phyloP scores from a whole-genome alignment of 2,329 filamentous ascomycete genomes.

The Epichloe gansuensis region DNA sequence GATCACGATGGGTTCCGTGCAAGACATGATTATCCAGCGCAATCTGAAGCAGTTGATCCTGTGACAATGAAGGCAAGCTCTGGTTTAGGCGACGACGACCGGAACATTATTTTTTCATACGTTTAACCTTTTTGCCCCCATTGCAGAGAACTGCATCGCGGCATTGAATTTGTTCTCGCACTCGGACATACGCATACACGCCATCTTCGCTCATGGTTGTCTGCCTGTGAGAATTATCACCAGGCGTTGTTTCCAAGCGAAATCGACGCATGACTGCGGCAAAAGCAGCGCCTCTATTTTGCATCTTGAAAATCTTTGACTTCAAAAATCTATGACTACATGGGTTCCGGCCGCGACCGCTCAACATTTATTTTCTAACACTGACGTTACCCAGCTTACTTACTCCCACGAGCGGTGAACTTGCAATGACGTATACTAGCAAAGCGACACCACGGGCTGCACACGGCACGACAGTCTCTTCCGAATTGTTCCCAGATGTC shows the following conservation, averaged over 20 bases:
- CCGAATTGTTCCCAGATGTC: neutral
- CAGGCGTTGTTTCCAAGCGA: neutral
- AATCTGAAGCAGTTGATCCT: constrained; percentile 66
- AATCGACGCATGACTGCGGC: neutral
- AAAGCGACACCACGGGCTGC: neutral
- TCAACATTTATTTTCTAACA: neutral
- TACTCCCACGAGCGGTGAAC: neutral
- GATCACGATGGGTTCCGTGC: constrained; percentile 75
- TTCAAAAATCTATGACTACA: constrained; percentile 5
- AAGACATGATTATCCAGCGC: constrained; percentile 80
- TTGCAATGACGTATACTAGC: neutral
- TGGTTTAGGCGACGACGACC: neutral
- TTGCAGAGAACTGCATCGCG: neutral
- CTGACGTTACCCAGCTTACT: neutral
- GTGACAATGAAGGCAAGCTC: constrained; percentile 11
- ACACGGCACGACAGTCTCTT: neutral
- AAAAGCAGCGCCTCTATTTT: neutral
- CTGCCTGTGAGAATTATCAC: neutral
- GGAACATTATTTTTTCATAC: too few relatives aligned
- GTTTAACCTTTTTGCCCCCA: neutral
- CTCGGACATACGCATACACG: neutral
- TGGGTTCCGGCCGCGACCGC: constrained; percentile 2
- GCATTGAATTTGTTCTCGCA: neutral
- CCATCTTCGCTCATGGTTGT: neutral
- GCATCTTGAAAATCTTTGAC: neutral